Evolutionary conservation across 495 filamentous ascomycete species (phyloP), one percentile per base, ranked within the genome.

Genomic region (Daldinia concentrica): DNA sequence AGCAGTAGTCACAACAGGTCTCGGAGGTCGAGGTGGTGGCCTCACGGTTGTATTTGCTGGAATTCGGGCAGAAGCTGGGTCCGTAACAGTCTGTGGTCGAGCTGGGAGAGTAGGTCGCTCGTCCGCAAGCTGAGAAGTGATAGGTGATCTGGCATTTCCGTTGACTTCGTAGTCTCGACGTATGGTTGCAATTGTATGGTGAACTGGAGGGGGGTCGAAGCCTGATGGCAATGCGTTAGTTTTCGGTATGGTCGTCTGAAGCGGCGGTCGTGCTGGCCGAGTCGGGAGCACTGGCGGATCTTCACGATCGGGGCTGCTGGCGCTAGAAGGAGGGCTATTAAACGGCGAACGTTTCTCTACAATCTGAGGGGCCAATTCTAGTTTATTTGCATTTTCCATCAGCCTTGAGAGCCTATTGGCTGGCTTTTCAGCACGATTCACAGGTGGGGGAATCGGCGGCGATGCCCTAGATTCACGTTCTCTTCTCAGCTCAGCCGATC

Each of bases 381-480:
- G 37, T 17, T 74, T 74, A 9, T 74, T 76, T 32, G 69, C 70
- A 56, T 68, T 76, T 17, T 59, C 73, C 9, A 64, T 75, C 17
- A 66, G 29, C 17, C 64, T 71, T 4, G 71, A 75, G 15, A 74
- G 60, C 48, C 68, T 71, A 55, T 69, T 94, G 85, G 79, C 88
- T 4, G 94, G 94, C 79, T 97, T 98, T 19, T 90, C 90, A 39
- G 89, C 88, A 50, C 95, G 87, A 73, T 95, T 95, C 32, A 93
- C 85, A 6, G 90, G 91, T 14, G 92, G 90, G 22, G 95, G 76
- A 24, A 74, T 62, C 7, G 63, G 92, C 36, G 79, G 83, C 51
- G 84, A 74, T 8, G 80, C 63, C 51, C 66, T 82, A 22, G 60
- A 48, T 36, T 75, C 80, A 14, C 78, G 74, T 0, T 86, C 83